phyloP scores from a whole-genome alignment of 495 filamentous ascomycete species.

The Achaetomiella virescens region DNA sequence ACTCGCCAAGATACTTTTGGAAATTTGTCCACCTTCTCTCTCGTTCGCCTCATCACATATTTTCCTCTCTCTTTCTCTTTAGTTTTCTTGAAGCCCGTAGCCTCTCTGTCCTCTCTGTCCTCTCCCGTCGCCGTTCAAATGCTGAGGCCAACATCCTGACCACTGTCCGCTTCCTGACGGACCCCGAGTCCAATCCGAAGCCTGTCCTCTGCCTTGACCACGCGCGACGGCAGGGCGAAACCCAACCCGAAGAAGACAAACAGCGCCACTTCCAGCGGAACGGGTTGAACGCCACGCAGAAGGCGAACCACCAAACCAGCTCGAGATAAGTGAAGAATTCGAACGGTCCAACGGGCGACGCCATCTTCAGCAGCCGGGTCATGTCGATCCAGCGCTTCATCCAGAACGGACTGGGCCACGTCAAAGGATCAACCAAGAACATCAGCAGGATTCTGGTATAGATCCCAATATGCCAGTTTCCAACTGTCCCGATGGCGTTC shows the following conservation, averaged over 20 bases:
- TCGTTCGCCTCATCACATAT: too few relatives aligned
- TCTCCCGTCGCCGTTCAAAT: conserved; percentile 10
- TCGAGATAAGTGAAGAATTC: conserved; percentile 88
- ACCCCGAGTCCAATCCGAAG: conserved; percentile 41
- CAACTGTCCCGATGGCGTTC: conserved; percentile 72
- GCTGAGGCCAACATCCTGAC: conserved; percentile 16
- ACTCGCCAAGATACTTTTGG: background rate
- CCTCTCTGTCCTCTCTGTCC: background rate
- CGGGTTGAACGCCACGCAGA: conserved; percentile 71
- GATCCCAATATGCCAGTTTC: conserved; percentile 85
- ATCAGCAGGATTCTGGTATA: conserved; percentile 80
- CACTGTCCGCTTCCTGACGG: background rate
- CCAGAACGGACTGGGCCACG: conserved; percentile 60
- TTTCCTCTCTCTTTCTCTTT: too few relatives aligned
- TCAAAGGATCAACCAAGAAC: conserved; percentile 75
- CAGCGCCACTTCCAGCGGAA: conserved; percentile 74
- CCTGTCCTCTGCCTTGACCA: conserved; percentile 60
- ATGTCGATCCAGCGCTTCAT: conserved; percentile 87
- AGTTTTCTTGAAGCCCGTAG: too few relatives aligned
- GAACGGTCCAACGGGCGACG: conserved; percentile 64
- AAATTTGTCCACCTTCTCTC: too few relatives aligned
- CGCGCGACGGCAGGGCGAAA: conserved; percentile 53
- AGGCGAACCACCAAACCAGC: conserved; percentile 78
- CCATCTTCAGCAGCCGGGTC: conserved; percentile 64
- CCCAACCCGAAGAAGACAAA: conserved; percentile 79